Base-by-base conservation (phyloP, 139 green algal genomes). In the Tetraselmis chui region DNA sequence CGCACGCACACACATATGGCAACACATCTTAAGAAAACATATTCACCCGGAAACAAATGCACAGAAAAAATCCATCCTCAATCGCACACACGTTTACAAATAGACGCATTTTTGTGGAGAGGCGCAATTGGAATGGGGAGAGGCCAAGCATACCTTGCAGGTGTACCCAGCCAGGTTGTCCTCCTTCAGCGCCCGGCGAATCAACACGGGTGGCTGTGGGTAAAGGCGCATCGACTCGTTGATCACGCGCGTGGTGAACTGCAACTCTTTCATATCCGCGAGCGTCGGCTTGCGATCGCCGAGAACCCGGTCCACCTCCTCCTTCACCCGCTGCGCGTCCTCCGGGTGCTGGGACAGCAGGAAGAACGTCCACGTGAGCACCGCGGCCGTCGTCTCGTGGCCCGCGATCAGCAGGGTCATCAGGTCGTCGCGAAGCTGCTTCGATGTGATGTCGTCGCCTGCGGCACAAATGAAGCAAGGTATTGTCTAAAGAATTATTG, bases 371-470 rank as follows among this genome's bases (percentile, higher is more conserved):
- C 95, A 98, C 0, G 95, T 98, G 45, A 98, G 93, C 88, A 98
- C 95, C 1, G 95, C 95, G 5, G 95, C 96, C 11, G 94, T 97
- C 25, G 96, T 99, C 86, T 99, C 96, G 84, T 99, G 96, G 1
- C 96, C 96, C 2, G 96, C 96, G 58, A 99, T 97, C 59, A 99
- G 94, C 90, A 99, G 85, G 0, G 96, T 98, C 96, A 99, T 98
- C 28, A 99, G 88, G 88, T 99, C 96, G 83, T 99, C 96, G 0
- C 96, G 88, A 83, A 99, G 91, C 92, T 99, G 96, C 89, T 98
- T 98, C 90, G 85, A 94, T n/a, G 87, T 93, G 84, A 98, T 95
- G 80, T 96, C 83, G 77, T 96, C 92, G 32, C 91, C 92, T 81
- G 77, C 26, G 30, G n/a, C n/a, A n/a, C n/a, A n/a, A n/a, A n/a